Evolutionary conservation across 371 early-diverging fungal genomes (phyloP), one percentile per base, ranked within the genome.

Genomic region (Mucor saturninus): DNA sequence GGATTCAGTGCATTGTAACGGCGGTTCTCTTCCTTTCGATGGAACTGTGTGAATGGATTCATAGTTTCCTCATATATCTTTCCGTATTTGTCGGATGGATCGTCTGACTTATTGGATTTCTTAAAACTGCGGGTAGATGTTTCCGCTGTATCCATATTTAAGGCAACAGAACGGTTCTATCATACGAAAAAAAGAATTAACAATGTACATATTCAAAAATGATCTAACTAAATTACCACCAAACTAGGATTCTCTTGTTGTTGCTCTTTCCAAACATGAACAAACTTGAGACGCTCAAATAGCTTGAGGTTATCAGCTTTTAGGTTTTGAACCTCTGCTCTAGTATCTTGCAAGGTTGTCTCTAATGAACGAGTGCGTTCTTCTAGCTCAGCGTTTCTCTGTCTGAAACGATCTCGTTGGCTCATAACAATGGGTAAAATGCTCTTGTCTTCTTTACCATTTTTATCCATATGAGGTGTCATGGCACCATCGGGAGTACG

Each of bases 31-130:
- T 95, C 93, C 76, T 85, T 86, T 42, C 84, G 73, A 61, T 91
- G 90, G 74, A 96, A 95, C 31, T 87, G 90, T 26, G 85, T 83
- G 71, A 96, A 96, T 26, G 96, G 97, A 68, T 96, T 93, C 77
- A 94, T 84, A 42, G 80, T 86, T 52, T 91, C 92, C 66, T 95
- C 96, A 59, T 95, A 96, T 59, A 91, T 68, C 52, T 81, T 79
- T 7, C 85, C 74, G 76, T 95, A 95, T 60, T 91, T 91, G 52
- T 86, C 83, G 1, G 84, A 73, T 8, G 86, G 84, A 56, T 85
- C 78, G 57, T 86, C 67, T 6, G 35, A 14, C 52, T 52, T 28
- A n/a, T 59, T 70, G 35, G 49, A 46, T 37, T 53, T 63, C 50
- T 48, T 71, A 35, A 71, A 67, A 26, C 39, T 63, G 49, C 67